phyloP scores from a whole-genome alignment of 2,329 filamentous ascomycete species.

The Delphinella strobiligena region DNA sequence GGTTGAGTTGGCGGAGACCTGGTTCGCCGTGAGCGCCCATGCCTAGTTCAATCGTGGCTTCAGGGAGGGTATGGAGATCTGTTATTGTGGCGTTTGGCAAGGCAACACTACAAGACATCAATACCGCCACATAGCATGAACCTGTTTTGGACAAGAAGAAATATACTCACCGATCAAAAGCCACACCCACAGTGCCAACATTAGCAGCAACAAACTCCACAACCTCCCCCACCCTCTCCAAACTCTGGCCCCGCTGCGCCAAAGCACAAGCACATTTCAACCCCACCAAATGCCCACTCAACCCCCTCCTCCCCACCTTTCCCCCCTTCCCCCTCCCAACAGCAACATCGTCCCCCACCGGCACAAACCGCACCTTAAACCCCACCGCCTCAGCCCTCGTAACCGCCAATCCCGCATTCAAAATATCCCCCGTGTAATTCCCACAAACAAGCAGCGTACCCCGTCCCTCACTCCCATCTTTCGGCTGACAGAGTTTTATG shows the following conservation, averaged over 20 bases:
- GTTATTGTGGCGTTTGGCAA: slow-evolving; percentile 42
- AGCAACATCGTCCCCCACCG: slow-evolving; percentile 54
- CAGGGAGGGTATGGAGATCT: slow-evolving; percentile 43
- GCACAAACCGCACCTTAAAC: slow-evolving; percentile 43
- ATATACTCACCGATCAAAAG: slow-evolving; percentile 21
- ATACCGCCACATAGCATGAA: background rate
- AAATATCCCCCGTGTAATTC: slow-evolving; percentile 53
- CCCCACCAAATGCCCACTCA: slow-evolving; percentile 50
- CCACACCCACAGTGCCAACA: slow-evolving; percentile 24
- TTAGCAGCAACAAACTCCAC: slow-evolving; percentile 26
- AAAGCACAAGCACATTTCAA: slow-evolving; percentile 49
- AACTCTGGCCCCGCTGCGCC: slow-evolving; percentile 23
- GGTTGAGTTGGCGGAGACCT: slow-evolving; percentile 44
- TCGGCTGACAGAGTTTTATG: slow-evolving; percentile 42
- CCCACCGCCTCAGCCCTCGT: slow-evolving; percentile 46
- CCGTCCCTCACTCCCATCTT: slow-evolving; percentile 11
- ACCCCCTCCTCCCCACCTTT: slow-evolving; percentile 48
- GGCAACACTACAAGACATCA: slow-evolving; percentile 18
- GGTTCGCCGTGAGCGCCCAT: slow-evolving; percentile 59
- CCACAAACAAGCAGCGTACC: slow-evolving; percentile 47
- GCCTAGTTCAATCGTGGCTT: slow-evolving; percentile 48
- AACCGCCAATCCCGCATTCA: slow-evolving; percentile 49
- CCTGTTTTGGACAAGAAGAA: background rate
- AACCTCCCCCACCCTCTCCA: slow-evolving; percentile 22
- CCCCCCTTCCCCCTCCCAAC: slow-evolving; percentile 44